Evolutionary conservation across 306 rosid genomes (phyloP).

Genomic region (Carpinus fangiana): DNA sequence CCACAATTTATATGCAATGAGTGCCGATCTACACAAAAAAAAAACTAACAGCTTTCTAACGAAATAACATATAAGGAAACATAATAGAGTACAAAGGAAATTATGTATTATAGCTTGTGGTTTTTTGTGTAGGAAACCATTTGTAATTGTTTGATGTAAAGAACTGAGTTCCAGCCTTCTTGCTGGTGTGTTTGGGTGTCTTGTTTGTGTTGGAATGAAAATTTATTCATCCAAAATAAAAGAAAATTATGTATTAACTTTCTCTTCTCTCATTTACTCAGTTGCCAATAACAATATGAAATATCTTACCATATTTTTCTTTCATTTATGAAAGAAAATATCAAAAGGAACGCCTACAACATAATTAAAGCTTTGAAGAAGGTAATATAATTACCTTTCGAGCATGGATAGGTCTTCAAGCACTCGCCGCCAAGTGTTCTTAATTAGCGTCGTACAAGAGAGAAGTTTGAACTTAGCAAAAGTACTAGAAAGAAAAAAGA

Average conservation of each 20-base stretch:
- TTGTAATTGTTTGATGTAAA: too few species aligned
- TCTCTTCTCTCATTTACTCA: too few species aligned
- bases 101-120: too few species aligned
- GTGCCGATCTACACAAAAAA: background rate
- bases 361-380: background rate
- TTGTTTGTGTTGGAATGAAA: too few species aligned
- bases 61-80: background rate
- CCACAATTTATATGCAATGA: slow-evolving; percentile 61
- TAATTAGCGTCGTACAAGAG: background rate
- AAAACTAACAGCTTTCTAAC: background rate
- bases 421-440: background rate
- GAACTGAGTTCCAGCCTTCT: too few species aligned
- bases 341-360: background rate
- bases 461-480: background rate
- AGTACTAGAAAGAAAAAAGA: background rate
- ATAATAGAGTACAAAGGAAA: background rate
- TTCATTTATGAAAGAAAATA: background rate
- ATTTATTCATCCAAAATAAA: too few species aligned
- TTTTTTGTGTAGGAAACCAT: too few species aligned
- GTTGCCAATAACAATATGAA: too few species aligned
- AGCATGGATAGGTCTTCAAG: slow-evolving; percentile 7
- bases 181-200: too few species aligned
- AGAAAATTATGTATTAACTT: too few species aligned
- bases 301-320: background rate
- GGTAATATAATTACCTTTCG: background rate